A percentile compares a stretch with the other conserved stretches of the same genome.
Conservation (phyloP, 2,329 filamentous ascomycete species). For the Coleophoma crateriformis region DNA sequence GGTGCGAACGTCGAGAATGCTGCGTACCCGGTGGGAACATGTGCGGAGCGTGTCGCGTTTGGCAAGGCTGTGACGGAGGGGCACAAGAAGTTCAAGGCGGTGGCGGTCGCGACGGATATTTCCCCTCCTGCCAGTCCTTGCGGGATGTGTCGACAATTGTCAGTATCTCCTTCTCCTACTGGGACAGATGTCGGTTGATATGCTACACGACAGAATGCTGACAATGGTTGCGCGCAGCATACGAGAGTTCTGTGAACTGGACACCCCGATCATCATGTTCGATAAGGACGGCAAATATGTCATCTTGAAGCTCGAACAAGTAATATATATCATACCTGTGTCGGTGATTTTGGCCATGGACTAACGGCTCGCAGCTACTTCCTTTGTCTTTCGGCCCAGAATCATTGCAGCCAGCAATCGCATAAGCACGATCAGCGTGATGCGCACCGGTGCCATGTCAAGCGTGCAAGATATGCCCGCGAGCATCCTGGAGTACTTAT, state of each 20-base stretch:
- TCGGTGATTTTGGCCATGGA: no score
- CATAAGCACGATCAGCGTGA: no score
- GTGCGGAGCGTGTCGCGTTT: conserved; percentile 88
- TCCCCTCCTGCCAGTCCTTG: conserved; percentile 69
- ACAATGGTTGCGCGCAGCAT: conserved; percentile 43
- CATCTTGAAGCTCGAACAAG: conserved; percentile 65
- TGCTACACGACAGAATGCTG: not conserved
- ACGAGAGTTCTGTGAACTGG: conserved; percentile 66
- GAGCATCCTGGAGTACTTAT: no score
- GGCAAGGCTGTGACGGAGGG: conserved; percentile 63
- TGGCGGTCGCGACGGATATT: conserved; percentile 83
- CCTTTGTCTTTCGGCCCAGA: conserved; percentile 65
- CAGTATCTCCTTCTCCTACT: conserved; percentile 29
- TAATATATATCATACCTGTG: conserved; percentile 25
- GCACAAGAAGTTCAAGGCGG: conserved; percentile 56
- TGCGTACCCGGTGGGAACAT: conserved; percentile 88
- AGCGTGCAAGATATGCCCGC: no score
- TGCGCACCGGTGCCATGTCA: no score
- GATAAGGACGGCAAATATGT: conserved; percentile 71
- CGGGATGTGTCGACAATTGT: conserved; percentile 96
- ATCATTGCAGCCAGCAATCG: conserved; percentile 32
- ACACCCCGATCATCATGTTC: conserved; percentile 85
- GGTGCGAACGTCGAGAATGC: conserved; percentile 93
- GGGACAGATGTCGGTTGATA: not conserved
- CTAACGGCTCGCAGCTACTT: conserved; percentile 43